Percentiles rank a stretch among this genome's conserved stretches.
phyloP scores from a whole-genome alignment of 805 yeast species.

The Saturnispora kantuleensis region DNA sequence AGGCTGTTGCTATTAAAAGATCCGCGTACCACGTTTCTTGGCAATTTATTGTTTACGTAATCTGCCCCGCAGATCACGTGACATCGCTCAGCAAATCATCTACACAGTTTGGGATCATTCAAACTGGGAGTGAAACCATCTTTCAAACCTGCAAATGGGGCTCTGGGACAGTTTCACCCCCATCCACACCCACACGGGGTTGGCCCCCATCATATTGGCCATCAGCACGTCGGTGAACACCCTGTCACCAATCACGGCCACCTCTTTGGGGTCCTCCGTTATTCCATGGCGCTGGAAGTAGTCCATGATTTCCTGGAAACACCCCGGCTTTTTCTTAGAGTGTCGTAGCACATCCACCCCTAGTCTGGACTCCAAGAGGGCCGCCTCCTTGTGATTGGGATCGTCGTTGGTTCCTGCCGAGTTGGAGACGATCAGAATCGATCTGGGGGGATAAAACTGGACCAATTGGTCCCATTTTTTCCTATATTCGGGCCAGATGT shows the following conservation, averaged over 20 bases:
- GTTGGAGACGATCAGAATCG: constrained; percentile 72
- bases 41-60: too few relatives aligned
- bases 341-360: constrained; percentile 67
- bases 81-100: too few relatives aligned
- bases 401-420: constrained; percentile 91
- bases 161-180: constrained; percentile 58
- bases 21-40: too few relatives aligned
- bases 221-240: constrained; percentile 83
- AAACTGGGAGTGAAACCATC: constrained; percentile 23
- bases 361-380: constrained; percentile 46
- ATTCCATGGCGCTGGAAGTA: constrained; percentile 44
- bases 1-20: too few relatives aligned
- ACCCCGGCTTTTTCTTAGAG: constrained; percentile 73
- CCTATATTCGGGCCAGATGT: constrained; percentile 67
- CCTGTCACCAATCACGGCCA: constrained; percentile 86
- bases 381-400: constrained; percentile 46
- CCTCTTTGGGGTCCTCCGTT: constrained; percentile 42
- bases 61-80: too few relatives aligned
- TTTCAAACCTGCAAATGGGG: constrained; percentile 43
- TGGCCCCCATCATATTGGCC: constrained; percentile 90
- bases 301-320: constrained; percentile 54
- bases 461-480: constrained; percentile 47
- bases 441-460: constrained; percentile 49
- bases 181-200: constrained; percentile 71
- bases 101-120: background rate